These are phyloP conservation scores for Gnomoniopsis sp. DNA, from an alignment of 2,329 filamentous ascomycete species.

Conservation along the genomic window DNA sequence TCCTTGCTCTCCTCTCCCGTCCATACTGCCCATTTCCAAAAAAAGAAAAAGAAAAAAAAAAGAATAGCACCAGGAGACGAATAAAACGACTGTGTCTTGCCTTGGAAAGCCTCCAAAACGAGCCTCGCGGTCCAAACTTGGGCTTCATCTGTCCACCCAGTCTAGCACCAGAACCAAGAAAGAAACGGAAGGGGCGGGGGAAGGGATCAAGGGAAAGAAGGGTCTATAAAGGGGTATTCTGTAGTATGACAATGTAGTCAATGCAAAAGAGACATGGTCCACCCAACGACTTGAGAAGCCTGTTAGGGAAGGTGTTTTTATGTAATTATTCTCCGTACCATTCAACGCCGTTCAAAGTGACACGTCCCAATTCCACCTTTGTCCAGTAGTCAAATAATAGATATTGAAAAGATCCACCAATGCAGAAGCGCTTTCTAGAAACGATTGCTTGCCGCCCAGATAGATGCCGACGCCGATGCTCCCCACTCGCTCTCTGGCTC, in stretches of 20 bases:
- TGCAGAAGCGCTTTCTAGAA: slow-evolving; percentile 40
- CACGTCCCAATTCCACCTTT: slow-evolving; percentile 8
- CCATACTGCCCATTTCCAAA: not conserved
- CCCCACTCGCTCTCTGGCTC: slow-evolving; percentile 86
- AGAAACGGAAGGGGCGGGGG: not conserved
- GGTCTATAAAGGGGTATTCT: slow-evolving; percentile 20
- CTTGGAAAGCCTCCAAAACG: too few species aligned
- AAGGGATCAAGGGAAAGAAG: too few species aligned
- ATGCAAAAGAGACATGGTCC: slow-evolving; percentile 10
- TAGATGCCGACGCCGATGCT: slow-evolving; percentile 75
- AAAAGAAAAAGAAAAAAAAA: slow-evolving; percentile 11
- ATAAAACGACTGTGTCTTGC: too few species aligned
- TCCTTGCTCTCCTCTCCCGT: not conserved
- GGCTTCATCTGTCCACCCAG: too few species aligned
- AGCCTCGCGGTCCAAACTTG: too few species aligned
- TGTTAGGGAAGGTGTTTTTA: slow-evolving; percentile 2
- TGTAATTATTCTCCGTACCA: slow-evolving; percentile 12
- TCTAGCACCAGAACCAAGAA: not conserved
- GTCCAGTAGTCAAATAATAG: not conserved
- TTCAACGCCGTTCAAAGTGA: slow-evolving; percentile 17
- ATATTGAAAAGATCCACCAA: not conserved
- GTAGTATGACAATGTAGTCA: slow-evolving; percentile 15
- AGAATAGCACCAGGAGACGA: too few species aligned
- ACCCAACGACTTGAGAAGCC: not conserved
- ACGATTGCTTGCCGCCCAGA: slow-evolving; percentile 68